Base-by-base conservation (phyloP, 169 alveolate genomes). In the Plasmodium chabaudi region DNA sequence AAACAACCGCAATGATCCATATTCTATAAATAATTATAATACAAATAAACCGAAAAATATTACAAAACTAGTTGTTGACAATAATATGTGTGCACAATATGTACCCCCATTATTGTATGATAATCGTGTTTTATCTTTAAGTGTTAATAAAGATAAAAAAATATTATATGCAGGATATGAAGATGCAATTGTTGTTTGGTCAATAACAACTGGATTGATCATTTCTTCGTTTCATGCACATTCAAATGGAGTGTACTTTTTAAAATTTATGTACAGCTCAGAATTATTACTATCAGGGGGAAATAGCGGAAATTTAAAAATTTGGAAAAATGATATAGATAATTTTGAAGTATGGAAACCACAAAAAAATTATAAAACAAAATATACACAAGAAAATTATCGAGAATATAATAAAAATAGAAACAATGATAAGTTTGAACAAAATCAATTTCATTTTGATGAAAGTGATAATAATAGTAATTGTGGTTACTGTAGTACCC, bases 221-320 rank as follows among this genome's bases (percentile, higher is more conserved):
- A 34, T 79, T 23, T 79, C 89, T 0, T 69, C 89, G n/a, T 60
- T 79, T 70, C 89, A 79, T 79, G 89, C 84, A 13, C 89, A 79
- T 79, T 67, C 89, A 53, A 79, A 79, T 59, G 89, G 89, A 1
- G 89, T 79, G 21, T 65, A 79, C 44, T 65, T 67, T 65, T 79
- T 79, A 68, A 79, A 67, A 19, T 79, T 34, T 57, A 21, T 67
- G 71, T 53, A 57, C 59, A 56, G 53, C 12, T 67, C 89, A 79
- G 89, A 47, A 39, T 79, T 79, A 55, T 79, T 79, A 27, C 15
- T 79, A 57, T 79, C 89, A 55, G 89, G 89, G 10, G 89, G 89
- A 19, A 71, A 79, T 56, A 71, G 84, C 25, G 89, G 89, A 27
- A 79, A 79, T 67, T 67, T 79, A 55, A 79, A 79, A 67, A 25